A percentile compares a stretch with the other conserved stretches of the same genome.
Evolutionary conservation across 768 basidiomycete genomes (phyloP).

Genomic region (Psilocybe subaeruginosa): DNA sequence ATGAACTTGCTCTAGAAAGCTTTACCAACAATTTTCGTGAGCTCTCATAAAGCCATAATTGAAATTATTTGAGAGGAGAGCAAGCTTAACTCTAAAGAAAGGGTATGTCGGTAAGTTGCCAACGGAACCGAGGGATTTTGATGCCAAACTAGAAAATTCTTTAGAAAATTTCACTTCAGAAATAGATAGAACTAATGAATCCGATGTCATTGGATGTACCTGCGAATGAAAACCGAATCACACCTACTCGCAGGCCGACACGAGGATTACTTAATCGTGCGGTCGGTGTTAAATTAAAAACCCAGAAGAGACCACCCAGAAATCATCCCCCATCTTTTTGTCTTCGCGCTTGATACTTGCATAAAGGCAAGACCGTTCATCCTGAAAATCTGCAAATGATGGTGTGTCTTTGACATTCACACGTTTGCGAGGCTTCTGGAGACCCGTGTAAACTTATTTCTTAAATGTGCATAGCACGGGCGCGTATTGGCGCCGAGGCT

Average conservation of each 20-base stretch:
- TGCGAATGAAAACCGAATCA: neutral
- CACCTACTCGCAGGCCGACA: too few species aligned
- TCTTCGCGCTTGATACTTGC: too few species aligned
- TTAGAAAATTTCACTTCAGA: neutral
- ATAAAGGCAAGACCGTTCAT: neutral
- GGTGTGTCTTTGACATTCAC: neutral
- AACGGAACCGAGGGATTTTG: slow-evolving; percentile 9
- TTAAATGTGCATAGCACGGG: neutral
- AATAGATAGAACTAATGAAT: neutral
- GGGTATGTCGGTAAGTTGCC: neutral
- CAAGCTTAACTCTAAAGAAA: neutral
- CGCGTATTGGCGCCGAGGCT: slow-evolving; percentile 4
- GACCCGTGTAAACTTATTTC: neutral
- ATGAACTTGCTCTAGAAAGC: too few species aligned
- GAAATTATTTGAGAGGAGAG: neutral
- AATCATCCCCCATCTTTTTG: too few species aligned
- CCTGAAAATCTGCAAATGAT: neutral
- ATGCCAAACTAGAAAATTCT: neutral
- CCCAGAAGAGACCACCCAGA: too few species aligned
- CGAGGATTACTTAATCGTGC: neutral
- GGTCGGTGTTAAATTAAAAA: neutral
- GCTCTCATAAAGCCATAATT: neutral
- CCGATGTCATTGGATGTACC: neutral
- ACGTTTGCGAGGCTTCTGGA: neutral
- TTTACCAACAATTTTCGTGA: too few species aligned